A percentile compares a stretch with the other conserved stretches of the same genome.
Conservation (phyloP, 768 basidiomycete species). For the Hydnomerulius pinastri region DNA sequence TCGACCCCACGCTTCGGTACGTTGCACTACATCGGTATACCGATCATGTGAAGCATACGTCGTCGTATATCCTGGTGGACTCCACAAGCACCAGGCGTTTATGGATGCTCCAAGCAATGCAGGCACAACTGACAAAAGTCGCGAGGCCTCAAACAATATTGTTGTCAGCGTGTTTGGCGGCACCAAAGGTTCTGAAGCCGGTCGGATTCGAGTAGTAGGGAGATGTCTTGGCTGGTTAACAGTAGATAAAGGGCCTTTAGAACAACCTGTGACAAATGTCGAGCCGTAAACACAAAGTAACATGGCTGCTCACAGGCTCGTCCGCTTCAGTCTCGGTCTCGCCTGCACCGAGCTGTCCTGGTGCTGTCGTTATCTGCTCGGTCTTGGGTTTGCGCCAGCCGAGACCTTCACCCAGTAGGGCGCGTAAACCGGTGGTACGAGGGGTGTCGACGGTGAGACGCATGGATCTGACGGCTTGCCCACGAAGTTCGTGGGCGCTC, state of each 20-base stretch:
- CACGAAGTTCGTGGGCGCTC: constrained; percentile 23
- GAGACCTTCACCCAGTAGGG: constrained; percentile 27
- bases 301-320: constrained; percentile 57
- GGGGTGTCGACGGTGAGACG: constrained; percentile 12
- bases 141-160: constrained; percentile 68
- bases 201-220: constrained; percentile 66
- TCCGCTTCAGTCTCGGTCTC: constrained; percentile 82
- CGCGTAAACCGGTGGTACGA: constrained; percentile 21
- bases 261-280: constrained; percentile 1
- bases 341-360: constrained; percentile 60
- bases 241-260: constrained; percentile 7
- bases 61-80: constrained; percentile 39
- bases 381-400: constrained; percentile 41
- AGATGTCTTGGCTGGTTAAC: constrained; percentile 56
- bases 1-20: constrained; percentile 25
- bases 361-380: constrained; percentile 59
- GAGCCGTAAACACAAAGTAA: constrained; percentile 1
- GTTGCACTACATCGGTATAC: background rate
- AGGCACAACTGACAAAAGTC: constrained; percentile 72
- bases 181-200: constrained; percentile 49
- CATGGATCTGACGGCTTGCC: constrained; percentile 3
- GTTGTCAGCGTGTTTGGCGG: constrained; percentile 53
- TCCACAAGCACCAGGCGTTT: constrained; percentile 56
- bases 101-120: constrained; percentile 65
- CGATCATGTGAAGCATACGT: constrained; percentile 5